A percentile compares a stretch with the other conserved stretches of the same genome.
phyloP scores from a whole-genome alignment of 2,329 filamentous ascomycete species.

The Gliomastix tumulicola region DNA sequence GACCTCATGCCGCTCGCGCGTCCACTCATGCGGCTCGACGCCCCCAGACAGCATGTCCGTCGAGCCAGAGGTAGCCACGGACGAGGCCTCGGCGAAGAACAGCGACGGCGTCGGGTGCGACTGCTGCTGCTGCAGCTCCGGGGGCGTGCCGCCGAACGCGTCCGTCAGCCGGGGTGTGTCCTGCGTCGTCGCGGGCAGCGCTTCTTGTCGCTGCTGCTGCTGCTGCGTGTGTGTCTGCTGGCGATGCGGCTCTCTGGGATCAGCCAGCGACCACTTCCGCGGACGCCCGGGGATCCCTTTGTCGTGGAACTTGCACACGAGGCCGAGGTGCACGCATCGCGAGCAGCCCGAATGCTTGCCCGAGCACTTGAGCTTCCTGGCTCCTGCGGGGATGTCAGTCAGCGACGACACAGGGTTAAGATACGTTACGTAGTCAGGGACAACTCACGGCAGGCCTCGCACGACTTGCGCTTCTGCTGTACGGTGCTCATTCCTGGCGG shows the following conservation, averaged over 20 bases:
- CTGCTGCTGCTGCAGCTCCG: background rate
- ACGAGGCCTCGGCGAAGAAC: background rate
- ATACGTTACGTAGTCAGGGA: background rate
- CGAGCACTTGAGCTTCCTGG: constrained; percentile 18
- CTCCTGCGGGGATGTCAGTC: constrained; percentile 5
- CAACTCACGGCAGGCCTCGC: constrained; percentile 16
- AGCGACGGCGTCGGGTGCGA: background rate
- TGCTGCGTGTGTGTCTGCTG: background rate
- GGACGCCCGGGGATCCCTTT: constrained; percentile 17
- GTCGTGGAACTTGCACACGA: constrained; percentile 17
- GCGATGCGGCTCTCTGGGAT: constrained; percentile 3
- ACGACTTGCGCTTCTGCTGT: constrained; percentile 16
- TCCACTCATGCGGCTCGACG: background rate
- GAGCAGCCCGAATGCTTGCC: constrained; percentile 17
- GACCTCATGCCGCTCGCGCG: background rate
- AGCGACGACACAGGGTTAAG: background rate
- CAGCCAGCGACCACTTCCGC: constrained; percentile 13
- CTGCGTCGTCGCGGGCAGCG: no score
- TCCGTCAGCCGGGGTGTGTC: background rate
- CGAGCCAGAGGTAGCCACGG: background rate
- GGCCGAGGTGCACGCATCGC: constrained; percentile 12
- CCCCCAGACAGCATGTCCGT: background rate
- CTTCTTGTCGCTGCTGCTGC: background rate
- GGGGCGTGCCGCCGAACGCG: background rate
- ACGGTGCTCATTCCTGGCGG: constrained; percentile 7